phyloP scores from a whole-genome alignment of 495 filamentous ascomycete genomes.

The Podospora pseudocomata region DNA sequence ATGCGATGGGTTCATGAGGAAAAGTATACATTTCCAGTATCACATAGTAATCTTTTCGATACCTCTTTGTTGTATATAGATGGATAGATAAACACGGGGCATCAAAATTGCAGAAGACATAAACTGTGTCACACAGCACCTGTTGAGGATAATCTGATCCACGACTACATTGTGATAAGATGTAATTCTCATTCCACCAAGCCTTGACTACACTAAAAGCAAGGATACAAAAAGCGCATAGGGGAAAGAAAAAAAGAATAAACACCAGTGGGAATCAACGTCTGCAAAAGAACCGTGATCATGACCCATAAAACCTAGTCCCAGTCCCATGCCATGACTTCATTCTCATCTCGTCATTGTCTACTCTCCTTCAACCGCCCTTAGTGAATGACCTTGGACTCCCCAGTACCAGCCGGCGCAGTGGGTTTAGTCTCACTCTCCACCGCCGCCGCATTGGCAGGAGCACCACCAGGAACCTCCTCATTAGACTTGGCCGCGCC shows the following conservation, averaged over 20 bases:
- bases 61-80: too few relatives aligned
- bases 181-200: neutral
- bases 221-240: neutral
- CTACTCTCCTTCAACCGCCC: neutral
- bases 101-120: too few relatives aligned
- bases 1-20: too few relatives aligned
- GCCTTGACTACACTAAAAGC: conserved; percentile 1
- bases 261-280: neutral
- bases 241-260: neutral
- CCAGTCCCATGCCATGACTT: neutral
- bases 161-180: neutral
- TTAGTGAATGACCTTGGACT: conserved; percentile 16
- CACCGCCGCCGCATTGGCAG: conserved; percentile 10
- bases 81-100: too few relatives aligned
- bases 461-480: conserved; percentile 17
- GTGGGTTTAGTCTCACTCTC: conserved; percentile 15
- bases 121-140: too few relatives aligned
- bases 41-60: too few relatives aligned
- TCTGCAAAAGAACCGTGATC: neutral
- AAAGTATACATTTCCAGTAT: too few relatives aligned
- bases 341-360: neutral
- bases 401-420: conserved; percentile 5
- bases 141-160: too few relatives aligned
- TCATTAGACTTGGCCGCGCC: conserved; percentile 11
- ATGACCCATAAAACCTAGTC: neutral